Conservation (phyloP, 2,329 filamentous ascomycete genomes). For the Colletotrichum paranaense region DNA sequence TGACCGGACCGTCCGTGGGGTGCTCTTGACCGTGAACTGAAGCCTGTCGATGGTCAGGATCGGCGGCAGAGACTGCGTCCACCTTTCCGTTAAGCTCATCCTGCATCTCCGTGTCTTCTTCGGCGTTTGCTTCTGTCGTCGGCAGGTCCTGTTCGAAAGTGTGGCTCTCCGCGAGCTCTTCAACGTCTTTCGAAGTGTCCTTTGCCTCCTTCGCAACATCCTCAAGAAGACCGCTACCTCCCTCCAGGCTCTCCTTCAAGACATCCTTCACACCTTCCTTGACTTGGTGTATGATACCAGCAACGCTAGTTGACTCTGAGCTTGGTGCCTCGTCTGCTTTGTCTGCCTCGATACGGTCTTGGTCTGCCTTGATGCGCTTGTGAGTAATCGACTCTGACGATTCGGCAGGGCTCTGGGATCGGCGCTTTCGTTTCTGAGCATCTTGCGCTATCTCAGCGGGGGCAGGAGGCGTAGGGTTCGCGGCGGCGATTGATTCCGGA, state of each 20-base stretch:
- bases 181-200: constrained; percentile 6
- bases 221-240: constrained; percentile 23
- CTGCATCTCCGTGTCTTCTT: constrained; percentile 12
- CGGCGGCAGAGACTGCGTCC: background rate
- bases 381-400: constrained; percentile 62
- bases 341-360: constrained; percentile 61
- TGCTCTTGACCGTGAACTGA: background rate
- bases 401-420: constrained; percentile 71
- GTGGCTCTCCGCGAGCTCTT: background rate
- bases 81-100: constrained; percentile 3
- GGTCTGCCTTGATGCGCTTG: constrained; percentile 65
- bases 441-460: constrained; percentile 54
- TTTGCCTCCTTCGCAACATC: constrained; percentile 29
- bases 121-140: background rate
- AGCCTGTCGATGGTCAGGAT: background rate
- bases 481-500: constrained; percentile 3
- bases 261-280: constrained; percentile 10
- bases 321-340: constrained; percentile 10
- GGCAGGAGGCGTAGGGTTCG: constrained; percentile 28
- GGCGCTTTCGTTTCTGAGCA: constrained; percentile 73
- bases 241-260: constrained; percentile 11
- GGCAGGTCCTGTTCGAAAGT: constrained; percentile 17
- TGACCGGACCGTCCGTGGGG: background rate
- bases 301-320: constrained; percentile 13
- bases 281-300: constrained; percentile 11